phyloP scores from a whole-genome alignment of 2,329 filamentous ascomycete species.

The Stromatinia cepivora region DNA sequence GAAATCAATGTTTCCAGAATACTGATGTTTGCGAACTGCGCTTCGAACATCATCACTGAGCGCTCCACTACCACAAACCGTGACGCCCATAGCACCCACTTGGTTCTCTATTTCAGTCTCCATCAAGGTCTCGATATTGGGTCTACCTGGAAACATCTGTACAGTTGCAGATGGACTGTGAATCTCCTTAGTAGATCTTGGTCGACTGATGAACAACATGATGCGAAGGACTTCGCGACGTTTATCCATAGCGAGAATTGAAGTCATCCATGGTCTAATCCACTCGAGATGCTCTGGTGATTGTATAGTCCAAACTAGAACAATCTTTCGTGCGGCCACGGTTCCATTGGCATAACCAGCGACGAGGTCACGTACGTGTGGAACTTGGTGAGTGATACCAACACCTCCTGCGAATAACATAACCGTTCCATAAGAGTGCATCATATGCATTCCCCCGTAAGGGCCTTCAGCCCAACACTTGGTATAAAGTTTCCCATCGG shows the following conservation, averaged over 20 bases:
- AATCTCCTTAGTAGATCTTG: constrained; percentile 75
- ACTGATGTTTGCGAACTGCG: constrained; percentile 64
- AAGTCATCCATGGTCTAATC: constrained; percentile 82
- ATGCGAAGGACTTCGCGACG: constrained; percentile 73
- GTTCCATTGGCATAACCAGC: constrained; percentile 67
- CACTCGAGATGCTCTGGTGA: constrained; percentile 79
- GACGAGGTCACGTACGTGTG: constrained; percentile 72
- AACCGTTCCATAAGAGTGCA: constrained; percentile 75
- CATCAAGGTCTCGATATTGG: constrained; percentile 71
- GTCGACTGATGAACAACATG: constrained; percentile 75
- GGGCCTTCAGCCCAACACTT: constrained; percentile 73
- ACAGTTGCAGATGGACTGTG: constrained; percentile 75
- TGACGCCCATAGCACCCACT: constrained; percentile 71
- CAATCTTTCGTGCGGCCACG: constrained; percentile 68
- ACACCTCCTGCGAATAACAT: constrained; percentile 80
- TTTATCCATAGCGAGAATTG: constrained; percentile 73
- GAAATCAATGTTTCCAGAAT: constrained; percentile 70
- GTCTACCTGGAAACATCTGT: constrained; percentile 80
- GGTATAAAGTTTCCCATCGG: constrained; percentile 61
- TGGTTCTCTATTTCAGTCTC: constrained; percentile 73
- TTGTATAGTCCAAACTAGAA: constrained; percentile 78
- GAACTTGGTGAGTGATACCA: constrained; percentile 77
- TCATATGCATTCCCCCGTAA: constrained; percentile 69
- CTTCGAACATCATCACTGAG: constrained; percentile 73
- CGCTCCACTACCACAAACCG: constrained; percentile 72